These are phyloP conservation scores for Clavispora vitiphila DNA, from an alignment of 805 yeast genomes.

Conservation along the genomic window DNA sequence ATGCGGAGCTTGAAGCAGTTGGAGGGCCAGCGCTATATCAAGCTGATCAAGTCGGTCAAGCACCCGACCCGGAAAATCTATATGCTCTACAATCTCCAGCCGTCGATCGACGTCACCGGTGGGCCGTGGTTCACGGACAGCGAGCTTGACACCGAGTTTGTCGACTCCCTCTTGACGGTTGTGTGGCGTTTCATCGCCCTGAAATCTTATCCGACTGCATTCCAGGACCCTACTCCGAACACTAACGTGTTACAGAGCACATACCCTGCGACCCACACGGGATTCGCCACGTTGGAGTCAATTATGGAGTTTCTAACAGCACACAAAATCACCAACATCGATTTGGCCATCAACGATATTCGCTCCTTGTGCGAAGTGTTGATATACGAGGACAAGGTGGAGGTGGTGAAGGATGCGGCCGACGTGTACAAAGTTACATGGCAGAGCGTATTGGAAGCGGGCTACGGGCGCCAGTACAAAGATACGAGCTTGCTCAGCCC, in stretches of 20 bases:
- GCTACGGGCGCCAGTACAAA: slow-evolving; percentile 39
- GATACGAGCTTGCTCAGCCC: slow-evolving; percentile 14
- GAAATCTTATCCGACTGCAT: slow-evolving; percentile 70
- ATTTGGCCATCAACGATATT: slow-evolving; percentile 67
- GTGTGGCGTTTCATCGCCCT: slow-evolving; percentile 84
- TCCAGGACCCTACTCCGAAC: slow-evolving; percentile 37
- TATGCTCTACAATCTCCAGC: slow-evolving; percentile 90
- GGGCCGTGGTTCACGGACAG: slow-evolving; percentile 99
- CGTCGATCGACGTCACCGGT: slow-evolving; percentile 93
- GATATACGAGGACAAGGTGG: slow-evolving; percentile 81
- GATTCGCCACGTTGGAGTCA: slow-evolving; percentile 66
- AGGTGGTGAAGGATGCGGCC: slow-evolving; percentile 47
- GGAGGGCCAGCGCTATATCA: slow-evolving; percentile 78
- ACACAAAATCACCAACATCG: slow-evolving; percentile 77
- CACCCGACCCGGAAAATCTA: slow-evolving; percentile 93
- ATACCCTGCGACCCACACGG: slow-evolving; percentile 54
- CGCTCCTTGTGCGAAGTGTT: slow-evolving; percentile 83
- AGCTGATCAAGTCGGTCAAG: slow-evolving; percentile 84
- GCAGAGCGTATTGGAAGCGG: slow-evolving; percentile 73
- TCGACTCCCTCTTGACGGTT: slow-evolving; percentile 74
- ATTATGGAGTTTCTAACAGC: slow-evolving; percentile 69
- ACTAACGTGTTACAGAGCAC: slow-evolving; percentile 41
- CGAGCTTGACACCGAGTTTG: slow-evolving; percentile 90
- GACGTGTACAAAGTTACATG: slow-evolving; percentile 76
- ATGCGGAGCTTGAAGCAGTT: slow-evolving; percentile 72